A percentile compares a stretch with the other conserved stretches of the same genome.
phyloP scores from a whole-genome alignment of 257 asterid genomes.

The Gentiana macrophylla region DNA sequence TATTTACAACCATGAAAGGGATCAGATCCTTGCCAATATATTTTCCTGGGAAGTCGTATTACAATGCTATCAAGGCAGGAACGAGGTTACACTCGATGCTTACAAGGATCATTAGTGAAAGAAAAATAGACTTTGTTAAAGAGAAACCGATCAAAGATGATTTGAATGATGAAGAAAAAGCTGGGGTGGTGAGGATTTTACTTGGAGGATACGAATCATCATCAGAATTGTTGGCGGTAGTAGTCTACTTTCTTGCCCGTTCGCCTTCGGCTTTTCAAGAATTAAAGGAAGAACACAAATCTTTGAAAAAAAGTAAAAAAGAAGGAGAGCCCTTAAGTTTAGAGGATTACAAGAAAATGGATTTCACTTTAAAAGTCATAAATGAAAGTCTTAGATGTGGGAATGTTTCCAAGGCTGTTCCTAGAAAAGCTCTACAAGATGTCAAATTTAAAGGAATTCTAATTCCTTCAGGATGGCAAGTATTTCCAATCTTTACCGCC shows the following conservation, averaged over 20 bases:
- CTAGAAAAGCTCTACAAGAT: too few relatives aligned
- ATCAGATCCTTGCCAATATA: constrained; percentile 24
- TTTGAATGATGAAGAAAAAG: constrained; percentile 52
- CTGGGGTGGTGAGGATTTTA: constrained; percentile 46
- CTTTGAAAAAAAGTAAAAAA: constrained; percentile 28
- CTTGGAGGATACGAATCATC: constrained; percentile 73
- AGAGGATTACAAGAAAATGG: constrained; percentile 40
- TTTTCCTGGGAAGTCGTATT: constrained; percentile 57
- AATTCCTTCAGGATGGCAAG: too few relatives aligned
- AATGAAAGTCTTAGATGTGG: too few relatives aligned
- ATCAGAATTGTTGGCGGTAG: constrained; percentile 55
- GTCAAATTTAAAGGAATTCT: too few relatives aligned
- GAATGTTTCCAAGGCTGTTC: too few relatives aligned
- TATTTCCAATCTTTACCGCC: too few relatives aligned
- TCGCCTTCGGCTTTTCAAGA: constrained; percentile 1
- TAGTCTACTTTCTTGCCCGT: constrained; percentile 40
- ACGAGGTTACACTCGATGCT: constrained; percentile 34
- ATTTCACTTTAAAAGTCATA: constrained; percentile 28
- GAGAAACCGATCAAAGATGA: constrained; percentile 21
- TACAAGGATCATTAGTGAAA: constrained; percentile 19
- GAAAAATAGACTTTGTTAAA: constrained; percentile 25
- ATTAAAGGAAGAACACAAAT: constrained; percentile 46
- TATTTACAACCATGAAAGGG: too few relatives aligned
- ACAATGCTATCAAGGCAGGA: constrained; percentile 58
- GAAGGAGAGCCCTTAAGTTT: constrained; percentile 22